Evolutionary conservation across 257 asterid species (phyloP), one percentile per base, ranked within the genome.

Genomic region (Salvia rosmarinus): DNA sequence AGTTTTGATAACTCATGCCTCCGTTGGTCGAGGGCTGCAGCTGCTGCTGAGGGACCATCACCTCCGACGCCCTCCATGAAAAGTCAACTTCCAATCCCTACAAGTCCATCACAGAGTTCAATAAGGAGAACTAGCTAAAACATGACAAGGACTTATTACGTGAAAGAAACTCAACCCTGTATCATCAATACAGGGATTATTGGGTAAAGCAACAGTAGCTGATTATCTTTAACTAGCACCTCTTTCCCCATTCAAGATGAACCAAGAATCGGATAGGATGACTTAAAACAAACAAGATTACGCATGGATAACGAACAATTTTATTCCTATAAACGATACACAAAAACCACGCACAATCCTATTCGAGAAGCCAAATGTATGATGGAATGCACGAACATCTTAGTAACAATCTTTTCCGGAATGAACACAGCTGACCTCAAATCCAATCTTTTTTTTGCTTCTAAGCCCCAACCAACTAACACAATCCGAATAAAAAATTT

Each of bases 11-110:
- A 70, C 58, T 93, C 93, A 60, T 82, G 98, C 79, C 88, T 82
- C 68, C 84, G 80, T 55, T 86, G 95, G 83, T 89, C 88, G 76
- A 93, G 63, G 9, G 96, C 83, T n/a, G 89, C 83, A 46, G 92
- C 91, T 46, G 94, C 86, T 17, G 92, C 42, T 40, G 86, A 80
- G 72, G 87, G 78, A 75, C 82, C 84, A 46, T 82, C 87, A 61
- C 79, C 83, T 77, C 89, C 86, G 71, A 37, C 55, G 46, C 87
- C 89, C 82, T 78, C 84, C 89, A 85, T 85, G 67, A 44, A 66
- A 54, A 64, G 20, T 70, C 47, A 68, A 81, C 54, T 50, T 58
- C 50, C 37, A 61, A 79, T 10, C 51, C 80, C 81, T 75, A 52
- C 60, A 62, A 34, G 56, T 54, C 9, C 62, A 47, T 14, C 10